A percentile compares a stretch with the other conserved stretches of the same genome.
Conservation (phyloP, 2,329 filamentous ascomycete species). For the Leptographium procerum region DNA sequence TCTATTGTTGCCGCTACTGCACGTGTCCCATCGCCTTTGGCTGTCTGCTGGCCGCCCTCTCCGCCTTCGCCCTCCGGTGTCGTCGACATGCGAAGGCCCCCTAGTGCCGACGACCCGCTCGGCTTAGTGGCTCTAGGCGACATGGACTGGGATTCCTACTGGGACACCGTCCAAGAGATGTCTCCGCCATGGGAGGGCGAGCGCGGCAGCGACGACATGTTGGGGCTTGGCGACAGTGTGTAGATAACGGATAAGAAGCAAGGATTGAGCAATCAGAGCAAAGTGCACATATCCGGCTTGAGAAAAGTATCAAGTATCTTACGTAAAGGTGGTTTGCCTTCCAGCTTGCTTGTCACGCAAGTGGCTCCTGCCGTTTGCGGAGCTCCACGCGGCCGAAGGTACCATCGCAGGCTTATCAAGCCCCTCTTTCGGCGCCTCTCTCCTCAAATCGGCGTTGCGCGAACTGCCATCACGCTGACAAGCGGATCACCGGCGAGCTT, state of each 20-base stretch:
- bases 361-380: background rate
- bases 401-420: background rate
- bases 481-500: background rate
- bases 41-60: background rate
- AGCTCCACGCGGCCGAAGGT: background rate
- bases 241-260: background rate
- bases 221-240: background rate
- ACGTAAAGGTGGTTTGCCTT: no score
- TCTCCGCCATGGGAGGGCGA: background rate
- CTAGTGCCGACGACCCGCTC: background rate
- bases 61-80: background rate
- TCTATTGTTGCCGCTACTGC: background rate
- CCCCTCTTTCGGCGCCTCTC: background rate
- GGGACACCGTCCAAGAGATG: background rate
- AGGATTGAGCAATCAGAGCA: no score
- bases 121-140: background rate
- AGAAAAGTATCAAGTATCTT: background rate
- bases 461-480: background rate
- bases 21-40: background rate
- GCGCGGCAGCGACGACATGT: background rate
- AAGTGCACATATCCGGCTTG: background rate
- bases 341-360: no score
- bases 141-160: conserved; percentile 3
- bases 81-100: background rate
- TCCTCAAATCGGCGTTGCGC: background rate